A percentile compares a stretch with the other conserved stretches of the same genome.
Conservation (phyloP, 1,139 yeast species). For the Tardiomyces depauwii region DNA sequence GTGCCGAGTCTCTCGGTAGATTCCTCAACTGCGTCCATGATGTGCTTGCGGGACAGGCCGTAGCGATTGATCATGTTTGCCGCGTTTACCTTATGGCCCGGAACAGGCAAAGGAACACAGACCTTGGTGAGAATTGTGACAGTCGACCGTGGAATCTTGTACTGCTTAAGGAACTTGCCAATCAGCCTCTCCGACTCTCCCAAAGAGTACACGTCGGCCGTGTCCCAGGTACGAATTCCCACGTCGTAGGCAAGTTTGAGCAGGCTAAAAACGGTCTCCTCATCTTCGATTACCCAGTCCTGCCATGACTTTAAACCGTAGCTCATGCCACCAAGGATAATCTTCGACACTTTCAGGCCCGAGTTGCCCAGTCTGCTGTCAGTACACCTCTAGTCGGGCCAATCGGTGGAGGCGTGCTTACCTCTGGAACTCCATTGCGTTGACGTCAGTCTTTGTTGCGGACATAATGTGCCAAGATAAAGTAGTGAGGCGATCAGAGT, state of each 20-base stretch:
- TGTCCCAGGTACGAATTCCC: constrained; percentile 45
- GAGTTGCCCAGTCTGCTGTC: too few species aligned
- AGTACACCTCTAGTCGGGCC: too few species aligned
- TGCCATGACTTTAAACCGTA: too few species aligned
- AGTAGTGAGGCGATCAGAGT: too few species aligned
- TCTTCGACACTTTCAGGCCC: too few species aligned
- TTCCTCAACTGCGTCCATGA: constrained; percentile 34
- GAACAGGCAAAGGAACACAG: constrained; percentile 13
- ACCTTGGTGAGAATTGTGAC: constrained; percentile 38
- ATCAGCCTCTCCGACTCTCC: constrained; percentile 34
- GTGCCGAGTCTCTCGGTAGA: constrained; percentile 51
- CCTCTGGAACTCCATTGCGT: too few species aligned
- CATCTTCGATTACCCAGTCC: constrained; percentile 42
- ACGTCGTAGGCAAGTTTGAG: constrained; percentile 39
- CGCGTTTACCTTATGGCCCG: constrained; percentile 20
- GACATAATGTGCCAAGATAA: too few species aligned
- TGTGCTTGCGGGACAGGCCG: constrained; percentile 38
- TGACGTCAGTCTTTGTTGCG: too few species aligned
- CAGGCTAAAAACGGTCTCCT: constrained; percentile 29
- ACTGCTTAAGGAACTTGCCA: constrained; percentile 34
- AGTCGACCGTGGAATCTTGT: constrained; percentile 33
- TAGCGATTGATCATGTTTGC: constrained; percentile 38
- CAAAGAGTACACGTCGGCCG: constrained; percentile 40
- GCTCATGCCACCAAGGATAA: too few species aligned
- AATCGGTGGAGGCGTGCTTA: too few species aligned